These are phyloP conservation scores for Venturia asperata DNA, from an alignment of 2,329 filamentous ascomycete genomes.

Conservation along the genomic window DNA sequence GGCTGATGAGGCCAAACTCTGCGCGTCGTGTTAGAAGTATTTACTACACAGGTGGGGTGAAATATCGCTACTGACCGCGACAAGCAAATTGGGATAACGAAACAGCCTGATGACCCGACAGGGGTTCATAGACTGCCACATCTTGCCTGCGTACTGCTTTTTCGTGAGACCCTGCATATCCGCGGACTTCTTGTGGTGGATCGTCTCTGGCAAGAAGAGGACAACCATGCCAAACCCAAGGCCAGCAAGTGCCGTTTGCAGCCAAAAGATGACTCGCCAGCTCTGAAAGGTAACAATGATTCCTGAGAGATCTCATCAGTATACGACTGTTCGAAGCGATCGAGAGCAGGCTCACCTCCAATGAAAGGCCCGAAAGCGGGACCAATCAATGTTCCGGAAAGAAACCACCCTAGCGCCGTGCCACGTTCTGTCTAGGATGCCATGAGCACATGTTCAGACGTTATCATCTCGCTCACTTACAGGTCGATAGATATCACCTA, in stretches of 20 bases:
- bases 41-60: not conserved
- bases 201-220: slow-evolving; percentile 66
- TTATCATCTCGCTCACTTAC: slow-evolving; percentile 22
- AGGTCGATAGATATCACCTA: slow-evolving; percentile 50
- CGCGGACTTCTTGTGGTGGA: slow-evolving; percentile 55
- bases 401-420: slow-evolving; percentile 66
- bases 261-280: slow-evolving; percentile 72
- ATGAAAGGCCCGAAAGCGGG: slow-evolving; percentile 65
- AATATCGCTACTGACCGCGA: slow-evolving; percentile 38
- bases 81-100: slow-evolving; percentile 60
- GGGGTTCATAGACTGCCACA: slow-evolving; percentile 61
- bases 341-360: slow-evolving; percentile 43
- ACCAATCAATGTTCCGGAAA: slow-evolving; percentile 63
- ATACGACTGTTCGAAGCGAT: not conserved
- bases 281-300: slow-evolving; percentile 67
- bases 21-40: not conserved
- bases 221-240: slow-evolving; percentile 52
- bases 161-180: slow-evolving; percentile 53
- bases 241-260: slow-evolving; percentile 63
- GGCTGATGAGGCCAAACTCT: slow-evolving; percentile 51
- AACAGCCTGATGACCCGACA: slow-evolving; percentile 57
- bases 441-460: slow-evolving; percentile 20
- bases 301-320: not conserved
- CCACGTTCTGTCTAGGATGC: slow-evolving; percentile 54
- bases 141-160: slow-evolving; percentile 44